Evolutionary conservation across 257 asterid genomes (phyloP).

Genomic region (Rubia yunnanensis): DNA sequence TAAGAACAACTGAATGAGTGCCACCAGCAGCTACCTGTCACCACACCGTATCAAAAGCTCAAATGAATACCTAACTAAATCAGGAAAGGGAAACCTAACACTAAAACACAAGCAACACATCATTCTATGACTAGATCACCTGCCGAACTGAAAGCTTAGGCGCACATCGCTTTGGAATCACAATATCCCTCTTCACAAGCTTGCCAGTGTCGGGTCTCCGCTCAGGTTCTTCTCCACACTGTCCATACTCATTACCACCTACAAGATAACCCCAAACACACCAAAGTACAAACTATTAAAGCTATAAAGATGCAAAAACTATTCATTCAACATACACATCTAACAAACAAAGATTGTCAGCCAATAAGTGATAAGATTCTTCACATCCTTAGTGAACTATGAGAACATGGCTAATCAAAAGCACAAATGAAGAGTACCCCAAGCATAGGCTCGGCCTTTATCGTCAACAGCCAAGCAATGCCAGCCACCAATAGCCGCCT

Average conservation of each 20-base stretch:
- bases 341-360: neutral
- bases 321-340: neutral
- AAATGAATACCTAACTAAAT: neutral
- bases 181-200: constrained; percentile 89
- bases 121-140: constrained; percentile 29
- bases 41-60: neutral
- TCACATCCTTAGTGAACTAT: constrained; percentile 4
- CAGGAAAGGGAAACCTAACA: neutral
- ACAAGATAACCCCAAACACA: constrained; percentile 11
- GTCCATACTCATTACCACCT: constrained; percentile 99
- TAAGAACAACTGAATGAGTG: constrained; percentile 93
- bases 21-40: constrained; percentile 99
- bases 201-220: constrained; percentile 79
- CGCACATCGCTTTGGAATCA: constrained; percentile 82
- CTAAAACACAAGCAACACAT: constrained; percentile 6
- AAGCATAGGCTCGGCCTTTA: constrained; percentile 94
- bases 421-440: constrained; percentile 51
- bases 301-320: neutral
- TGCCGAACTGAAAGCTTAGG: constrained; percentile 89
- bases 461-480: constrained; percentile 99
- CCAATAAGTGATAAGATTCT: neutral
- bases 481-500: constrained; percentile 99
- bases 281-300: neutral
- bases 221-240: constrained; percentile 99
- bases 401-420: neutral